A percentile compares a stretch with the other conserved stretches of the same genome.
Conservation (phyloP, 2,329 filamentous ascomycete genomes). For the Zymoseptoria crescenta region DNA sequence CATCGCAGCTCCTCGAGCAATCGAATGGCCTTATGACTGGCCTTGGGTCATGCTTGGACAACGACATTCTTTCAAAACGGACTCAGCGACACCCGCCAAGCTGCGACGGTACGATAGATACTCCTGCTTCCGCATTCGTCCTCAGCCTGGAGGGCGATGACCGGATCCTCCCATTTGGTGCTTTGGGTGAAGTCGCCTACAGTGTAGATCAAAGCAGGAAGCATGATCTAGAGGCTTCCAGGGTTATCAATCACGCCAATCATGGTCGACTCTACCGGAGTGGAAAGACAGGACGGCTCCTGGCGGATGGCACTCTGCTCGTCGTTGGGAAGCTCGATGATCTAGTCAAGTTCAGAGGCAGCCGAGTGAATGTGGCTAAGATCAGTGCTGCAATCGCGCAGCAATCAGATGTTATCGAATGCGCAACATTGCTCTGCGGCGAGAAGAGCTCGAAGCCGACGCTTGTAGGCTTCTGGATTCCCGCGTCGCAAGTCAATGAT, state of each 20-base stretch:
- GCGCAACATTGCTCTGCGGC: conserved; percentile 53
- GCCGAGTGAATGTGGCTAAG: conserved; percentile 70
- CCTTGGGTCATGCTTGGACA: conserved; percentile 23
- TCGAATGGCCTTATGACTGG: conserved; percentile 29
- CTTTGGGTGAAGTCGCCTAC: conserved; percentile 76
- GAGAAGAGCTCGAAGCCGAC: conserved; percentile 39
- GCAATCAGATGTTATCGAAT: conserved; percentile 49
- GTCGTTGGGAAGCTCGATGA: conserved; percentile 68
- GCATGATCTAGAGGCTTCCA: conserved; percentile 53
- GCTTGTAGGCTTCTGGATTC: conserved; percentile 64
- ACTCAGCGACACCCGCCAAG: conserved; percentile 31
- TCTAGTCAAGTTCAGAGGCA: conserved; percentile 74
- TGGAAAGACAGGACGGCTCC: conserved; percentile 72
- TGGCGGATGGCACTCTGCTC: conserved; percentile 66
- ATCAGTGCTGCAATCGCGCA: conserved; percentile 57
- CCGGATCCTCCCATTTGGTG: conserved; percentile 57
- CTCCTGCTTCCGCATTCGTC: conserved; percentile 58
- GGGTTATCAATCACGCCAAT: conserved; percentile 59
- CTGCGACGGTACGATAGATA: conserved; percentile 53
- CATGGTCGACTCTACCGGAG: conserved; percentile 73
- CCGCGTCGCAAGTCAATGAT: conserved; percentile 19
- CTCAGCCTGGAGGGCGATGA: conserved; percentile 40
- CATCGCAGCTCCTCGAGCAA: conserved; percentile 35
- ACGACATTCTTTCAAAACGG: conserved; percentile 31
- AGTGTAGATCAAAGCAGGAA: conserved; percentile 73